Conservation (phyloP, 2,329 filamentous ascomycete genomes). For the Monosporascus sp. region DNA sequence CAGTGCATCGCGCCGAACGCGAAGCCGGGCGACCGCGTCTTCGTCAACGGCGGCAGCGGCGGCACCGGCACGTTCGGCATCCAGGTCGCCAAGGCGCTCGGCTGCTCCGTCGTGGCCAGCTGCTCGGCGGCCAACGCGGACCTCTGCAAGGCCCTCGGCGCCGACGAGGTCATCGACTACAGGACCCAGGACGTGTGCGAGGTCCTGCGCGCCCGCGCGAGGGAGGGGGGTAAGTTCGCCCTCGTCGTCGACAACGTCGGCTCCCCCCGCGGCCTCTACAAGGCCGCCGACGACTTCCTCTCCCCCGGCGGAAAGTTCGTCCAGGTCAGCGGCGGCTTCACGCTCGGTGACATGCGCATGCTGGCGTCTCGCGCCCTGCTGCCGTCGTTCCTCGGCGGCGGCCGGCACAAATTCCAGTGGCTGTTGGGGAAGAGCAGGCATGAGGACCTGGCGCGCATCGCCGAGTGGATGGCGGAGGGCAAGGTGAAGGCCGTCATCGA, state of each 20-base stretch:
- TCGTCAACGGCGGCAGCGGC: constrained; percentile 61
- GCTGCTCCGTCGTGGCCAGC: constrained; percentile 52
- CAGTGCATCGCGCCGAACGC: constrained; percentile 42
- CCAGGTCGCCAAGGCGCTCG: constrained; percentile 57
- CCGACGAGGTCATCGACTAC: constrained; percentile 61
- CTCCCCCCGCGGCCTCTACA: constrained; percentile 44
- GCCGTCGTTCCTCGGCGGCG: constrained; percentile 32
- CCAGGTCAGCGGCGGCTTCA: constrained; percentile 40
- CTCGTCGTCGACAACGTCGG: constrained; percentile 56
- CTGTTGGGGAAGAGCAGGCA: constrained; percentile 30
- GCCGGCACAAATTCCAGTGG: constrained; percentile 36
- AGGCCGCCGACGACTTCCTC: constrained; percentile 45
- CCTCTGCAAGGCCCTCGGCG: constrained; percentile 53
- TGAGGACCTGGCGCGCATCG: constrained; percentile 45
- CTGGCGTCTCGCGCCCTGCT: constrained; percentile 19
- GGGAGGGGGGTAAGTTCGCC: constrained; percentile 41
- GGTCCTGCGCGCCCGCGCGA: constrained; percentile 37
- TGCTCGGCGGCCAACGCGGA: constrained; percentile 55
- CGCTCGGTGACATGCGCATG: constrained; percentile 9
- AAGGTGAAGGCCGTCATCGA: constrained; percentile 54
- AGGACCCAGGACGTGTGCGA: constrained; percentile 41
- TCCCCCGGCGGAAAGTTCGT: constrained; percentile 44
- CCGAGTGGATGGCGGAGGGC: constrained; percentile 50
- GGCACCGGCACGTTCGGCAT: constrained; percentile 56
- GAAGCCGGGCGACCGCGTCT: constrained; percentile 47